phyloP scores from a whole-genome alignment of 345 rosid species.

The Gossypium australe region DNA sequence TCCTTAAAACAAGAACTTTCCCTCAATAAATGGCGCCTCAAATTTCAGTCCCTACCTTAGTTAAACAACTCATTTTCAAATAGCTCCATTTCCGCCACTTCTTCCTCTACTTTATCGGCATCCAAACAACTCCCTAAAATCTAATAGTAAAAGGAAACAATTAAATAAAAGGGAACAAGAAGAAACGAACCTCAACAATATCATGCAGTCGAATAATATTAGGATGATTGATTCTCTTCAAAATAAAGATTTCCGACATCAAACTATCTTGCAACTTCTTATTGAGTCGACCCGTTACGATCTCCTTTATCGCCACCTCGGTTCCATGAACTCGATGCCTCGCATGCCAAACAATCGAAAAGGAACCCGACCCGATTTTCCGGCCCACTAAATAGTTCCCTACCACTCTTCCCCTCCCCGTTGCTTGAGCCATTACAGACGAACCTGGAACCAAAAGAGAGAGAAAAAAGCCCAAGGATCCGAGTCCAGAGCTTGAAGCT shows the following conservation, averaged over 20 bases:
- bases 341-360: slow-evolving; percentile 93
- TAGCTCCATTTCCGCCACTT: not conserved
- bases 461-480: slow-evolving; percentile 25
- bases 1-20: not conserved
- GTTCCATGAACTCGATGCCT: slow-evolving; percentile 84
- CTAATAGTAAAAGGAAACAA: not conserved
- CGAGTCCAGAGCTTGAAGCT: slow-evolving; percentile 20
- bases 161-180: not conserved
- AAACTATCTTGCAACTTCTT: slow-evolving; percentile 89
- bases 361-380: slow-evolving; percentile 95
- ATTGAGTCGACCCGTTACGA: slow-evolving; percentile 51
- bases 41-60: not conserved
- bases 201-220: slow-evolving; percentile 82
- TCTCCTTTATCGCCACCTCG: slow-evolving; percentile 95
- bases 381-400: slow-evolving; percentile 78
- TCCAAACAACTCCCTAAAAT: not conserved
- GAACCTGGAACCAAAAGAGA: not conserved
- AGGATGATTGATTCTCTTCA: slow-evolving; percentile 68
- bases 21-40: not conserved
- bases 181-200: slow-evolving; percentile 63
- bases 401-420: slow-evolving; percentile 62
- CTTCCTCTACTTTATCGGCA: not conserved
- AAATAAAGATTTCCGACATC: slow-evolving; percentile 78
- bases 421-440: slow-evolving; percentile 53
- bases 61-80: slow-evolving; percentile 12